Percentiles rank a stretch among this genome's conserved stretches.
These are phyloP conservation scores for Suillus subaureus DNA, from an alignment of 768 basidiomycete genomes.

Conservation along the genomic window DNA sequence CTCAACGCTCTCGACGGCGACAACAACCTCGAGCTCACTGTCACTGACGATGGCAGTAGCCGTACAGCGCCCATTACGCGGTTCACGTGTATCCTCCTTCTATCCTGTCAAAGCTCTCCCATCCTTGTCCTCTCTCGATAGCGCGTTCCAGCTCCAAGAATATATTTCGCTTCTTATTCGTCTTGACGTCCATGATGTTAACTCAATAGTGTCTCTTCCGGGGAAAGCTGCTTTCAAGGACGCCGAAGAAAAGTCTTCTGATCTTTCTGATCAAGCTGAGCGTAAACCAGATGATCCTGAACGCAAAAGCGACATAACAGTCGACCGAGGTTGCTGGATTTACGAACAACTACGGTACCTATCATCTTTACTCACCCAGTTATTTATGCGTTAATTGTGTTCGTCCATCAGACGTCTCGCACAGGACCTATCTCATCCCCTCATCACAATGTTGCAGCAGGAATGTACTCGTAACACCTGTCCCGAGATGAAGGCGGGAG, in stretches of 20 bases:
- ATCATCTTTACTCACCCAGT: neutral
- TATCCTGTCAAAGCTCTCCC: constrained; percentile 77
- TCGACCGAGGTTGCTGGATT: constrained; percentile 86
- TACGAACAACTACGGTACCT: constrained; percentile 65
- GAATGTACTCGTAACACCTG: constrained; percentile 87
- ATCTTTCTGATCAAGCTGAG: constrained; percentile 31
- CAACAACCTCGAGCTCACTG: constrained; percentile 14
- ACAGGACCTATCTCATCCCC: constrained; percentile 83
- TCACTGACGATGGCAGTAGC: constrained; percentile 34
- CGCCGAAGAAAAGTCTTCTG: constrained; percentile 21
- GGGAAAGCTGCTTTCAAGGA: constrained; percentile 41
- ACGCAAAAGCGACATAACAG: constrained; percentile 51
- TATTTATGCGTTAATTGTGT: constrained; percentile 8
- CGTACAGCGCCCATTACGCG: constrained; percentile 70
- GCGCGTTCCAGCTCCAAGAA: constrained; percentile 93
- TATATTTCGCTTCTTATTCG: constrained; percentile 89
- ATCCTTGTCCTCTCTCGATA: constrained; percentile 74
- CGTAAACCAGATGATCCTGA: constrained; percentile 33
- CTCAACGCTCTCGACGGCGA: constrained; percentile 6
- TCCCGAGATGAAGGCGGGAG: constrained; percentile 98
- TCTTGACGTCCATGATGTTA: constrained; percentile 86
- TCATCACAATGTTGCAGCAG: constrained; percentile 82
- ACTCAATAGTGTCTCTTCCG: constrained; percentile 78
- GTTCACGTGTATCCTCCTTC: constrained; percentile 78
- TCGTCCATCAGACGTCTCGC: constrained; percentile 67